Base-by-base conservation (phyloP, 768 basidiomycete genomes). In the Tulasnella calospora region DNA sequence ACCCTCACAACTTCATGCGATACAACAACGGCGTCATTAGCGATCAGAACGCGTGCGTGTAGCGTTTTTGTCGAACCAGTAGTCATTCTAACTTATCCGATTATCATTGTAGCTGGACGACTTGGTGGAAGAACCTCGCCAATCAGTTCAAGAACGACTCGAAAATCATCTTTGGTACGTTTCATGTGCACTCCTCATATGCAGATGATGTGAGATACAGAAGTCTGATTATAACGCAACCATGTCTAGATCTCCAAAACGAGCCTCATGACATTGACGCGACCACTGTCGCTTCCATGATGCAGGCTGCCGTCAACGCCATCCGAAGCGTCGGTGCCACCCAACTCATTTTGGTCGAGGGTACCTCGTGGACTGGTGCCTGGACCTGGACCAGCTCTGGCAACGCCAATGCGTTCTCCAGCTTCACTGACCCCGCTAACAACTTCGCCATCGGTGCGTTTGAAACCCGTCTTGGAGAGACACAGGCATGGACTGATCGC, bases 301-400 rank as follows among this genome's bases (percentile, higher is more conserved):
- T 87, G 83, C 91, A 92, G 87, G 89, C 89, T 67, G 90, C 89
- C 9, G 85, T 92, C 79, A 90, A 90, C 81, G 90, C 89, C 79
- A 90, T 92, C 81, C 87, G 91, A 81, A 83, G 89, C 15, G 85
- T 85, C 55, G 91, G 92, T 79, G 91, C 91, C 27, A 91, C 84
- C 5, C 86, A 87, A 80, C 82, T 85, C 47, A 87, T 87, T 79
- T 83, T 84, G 46, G 81, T 83, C 44, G 84, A 83, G 86, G 89
- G 85, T 44, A 85, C 83, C 9, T 82, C 88, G 55, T 90, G 85
- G 84, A 90, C 89, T 79, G 90, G 89, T 79, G 89, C 89, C 51
- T 89, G 89, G 89, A 87, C 88, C 23, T 90, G 89, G 89, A 85
- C 84, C 10, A 85, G 86, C n/a, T 89, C 89, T 30, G 89, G 90